These are phyloP conservation scores for Sclerotinia spermophila DNA, from an alignment of 2,329 filamentous ascomycete species.

Conservation along the genomic window DNA sequence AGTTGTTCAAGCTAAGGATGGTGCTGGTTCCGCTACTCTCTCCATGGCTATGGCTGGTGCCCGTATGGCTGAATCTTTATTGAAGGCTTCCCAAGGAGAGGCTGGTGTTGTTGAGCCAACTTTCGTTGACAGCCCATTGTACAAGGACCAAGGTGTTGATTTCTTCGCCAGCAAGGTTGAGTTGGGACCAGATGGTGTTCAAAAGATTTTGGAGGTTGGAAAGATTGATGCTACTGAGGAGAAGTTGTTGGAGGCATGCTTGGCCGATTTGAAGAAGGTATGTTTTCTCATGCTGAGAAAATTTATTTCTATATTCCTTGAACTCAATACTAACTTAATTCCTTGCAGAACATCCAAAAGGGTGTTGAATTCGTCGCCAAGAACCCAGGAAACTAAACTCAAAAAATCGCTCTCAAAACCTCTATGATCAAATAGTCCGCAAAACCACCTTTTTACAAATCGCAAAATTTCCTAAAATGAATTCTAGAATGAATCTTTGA, in stretches of 20 bases:
- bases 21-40: slow-evolving; percentile 92
- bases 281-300: neutral
- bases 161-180: slow-evolving; percentile 97
- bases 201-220: slow-evolving; percentile 88
- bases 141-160: slow-evolving; percentile 96
- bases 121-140: slow-evolving; percentile 94
- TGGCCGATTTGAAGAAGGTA: slow-evolving; percentile 73
- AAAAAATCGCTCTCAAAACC: neutral
- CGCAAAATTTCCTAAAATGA: neutral
- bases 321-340: slow-evolving; percentile 89
- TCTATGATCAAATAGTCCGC: slow-evolving; percentile 1
- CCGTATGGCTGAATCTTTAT: slow-evolving; percentile 80
- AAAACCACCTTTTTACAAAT: neutral
- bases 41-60: slow-evolving; percentile 97
- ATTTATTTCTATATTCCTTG: slow-evolving; percentile 61
- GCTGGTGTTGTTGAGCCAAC: slow-evolving; percentile 94
- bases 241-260: slow-evolving; percentile 80
- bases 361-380: slow-evolving; percentile 70
- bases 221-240: slow-evolving; percentile 81
- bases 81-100: slow-evolving; percentile 89
- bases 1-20: slow-evolving; percentile 98
- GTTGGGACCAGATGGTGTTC: slow-evolving; percentile 92
- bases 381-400: slow-evolving; percentile 24
- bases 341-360: slow-evolving; percentile 93
- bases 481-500: neutral